Conservation (phyloP, 73 alveolate genomes). For the Blepharisma japonicum region DNA sequence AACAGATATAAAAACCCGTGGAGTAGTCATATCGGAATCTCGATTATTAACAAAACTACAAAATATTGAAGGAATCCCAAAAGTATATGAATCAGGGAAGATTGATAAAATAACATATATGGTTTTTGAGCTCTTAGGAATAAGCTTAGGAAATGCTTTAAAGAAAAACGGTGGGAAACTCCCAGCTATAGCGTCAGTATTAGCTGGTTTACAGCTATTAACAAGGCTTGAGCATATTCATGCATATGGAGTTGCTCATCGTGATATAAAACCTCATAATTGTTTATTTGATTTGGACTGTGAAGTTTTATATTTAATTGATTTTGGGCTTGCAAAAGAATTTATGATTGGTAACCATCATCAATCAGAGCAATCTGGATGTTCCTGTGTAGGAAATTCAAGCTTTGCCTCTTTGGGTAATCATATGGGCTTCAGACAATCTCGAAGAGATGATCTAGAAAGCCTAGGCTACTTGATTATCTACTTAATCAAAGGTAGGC, state of each 20-base stretch:
- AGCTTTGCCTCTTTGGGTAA: background rate
- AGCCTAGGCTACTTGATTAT: background rate
- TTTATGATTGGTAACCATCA: constrained; percentile 40
- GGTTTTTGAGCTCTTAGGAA: constrained; percentile 18
- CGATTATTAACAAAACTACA: background rate
- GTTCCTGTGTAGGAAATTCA: constrained; percentile 24
- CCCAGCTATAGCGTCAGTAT: background rate
- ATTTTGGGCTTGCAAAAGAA: constrained; percentile 84
- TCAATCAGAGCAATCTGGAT: background rate
- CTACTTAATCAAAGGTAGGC: background rate
- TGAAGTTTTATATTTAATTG: constrained; percentile 59
- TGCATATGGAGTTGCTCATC: background rate
- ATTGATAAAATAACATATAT: background rate
- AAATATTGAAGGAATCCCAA: constrained; percentile 20
- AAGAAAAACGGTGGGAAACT: constrained; percentile 21
- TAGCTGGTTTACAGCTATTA: background rate
- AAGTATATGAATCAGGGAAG: constrained; percentile 10
- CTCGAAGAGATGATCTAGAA: constrained; percentile 23
- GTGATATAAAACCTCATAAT: constrained; percentile 22
- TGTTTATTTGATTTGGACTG: constrained; percentile 37
- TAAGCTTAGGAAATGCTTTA: background rate
- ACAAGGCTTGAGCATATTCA: constrained; percentile 2
- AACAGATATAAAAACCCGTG: background rate
- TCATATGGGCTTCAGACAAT: constrained; percentile 14
- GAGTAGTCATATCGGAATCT: background rate